phyloP scores from a whole-genome alignment of 331 rosid genomes.

The Quercus phellos region DNA sequence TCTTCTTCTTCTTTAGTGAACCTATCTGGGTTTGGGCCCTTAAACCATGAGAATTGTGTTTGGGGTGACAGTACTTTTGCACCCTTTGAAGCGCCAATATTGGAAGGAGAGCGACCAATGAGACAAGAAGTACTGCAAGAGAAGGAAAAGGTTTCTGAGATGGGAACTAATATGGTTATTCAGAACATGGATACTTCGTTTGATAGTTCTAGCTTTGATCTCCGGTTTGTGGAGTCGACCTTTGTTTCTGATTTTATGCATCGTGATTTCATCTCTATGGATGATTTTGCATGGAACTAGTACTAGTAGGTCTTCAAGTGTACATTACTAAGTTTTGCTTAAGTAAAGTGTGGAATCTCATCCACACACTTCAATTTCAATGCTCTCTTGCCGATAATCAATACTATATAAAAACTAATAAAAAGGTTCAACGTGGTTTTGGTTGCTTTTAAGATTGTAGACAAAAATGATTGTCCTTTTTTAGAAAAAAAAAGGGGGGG shows the following conservation, averaged over 20 bases:
- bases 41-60: slow-evolving; percentile 8
- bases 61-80: slow-evolving; percentile 31
- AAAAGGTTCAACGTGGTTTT: not conserved
- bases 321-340: not conserved
- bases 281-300: slow-evolving; percentile 60
- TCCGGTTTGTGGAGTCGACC: slow-evolving; percentile 53
- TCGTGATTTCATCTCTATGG: slow-evolving; percentile 36
- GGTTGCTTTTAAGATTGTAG: not conserved
- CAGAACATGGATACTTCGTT: slow-evolving; percentile 22
- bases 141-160: slow-evolving; percentile 29
- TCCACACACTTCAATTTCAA: not conserved
- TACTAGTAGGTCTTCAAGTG: not conserved
- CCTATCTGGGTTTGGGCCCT: slow-evolving; percentile 13
- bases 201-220: slow-evolving; percentile 44
- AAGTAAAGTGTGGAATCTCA: not conserved
- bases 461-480: not conserved
- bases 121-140: slow-evolving; percentile 21
- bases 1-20: slow-evolving; percentile 29
- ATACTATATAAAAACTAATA: not conserved
- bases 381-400: not conserved
- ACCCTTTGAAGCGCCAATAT: slow-evolving; percentile 16
- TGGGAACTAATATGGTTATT: slow-evolving; percentile 3
- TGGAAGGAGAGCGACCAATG: slow-evolving; percentile 16
- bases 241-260: slow-evolving; percentile 43
- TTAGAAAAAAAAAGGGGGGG: too few species aligned